Evolutionary conservation across 805 yeast genomes (phyloP).

Genomic region (Cyberlindnera euphorbiae): DNA sequence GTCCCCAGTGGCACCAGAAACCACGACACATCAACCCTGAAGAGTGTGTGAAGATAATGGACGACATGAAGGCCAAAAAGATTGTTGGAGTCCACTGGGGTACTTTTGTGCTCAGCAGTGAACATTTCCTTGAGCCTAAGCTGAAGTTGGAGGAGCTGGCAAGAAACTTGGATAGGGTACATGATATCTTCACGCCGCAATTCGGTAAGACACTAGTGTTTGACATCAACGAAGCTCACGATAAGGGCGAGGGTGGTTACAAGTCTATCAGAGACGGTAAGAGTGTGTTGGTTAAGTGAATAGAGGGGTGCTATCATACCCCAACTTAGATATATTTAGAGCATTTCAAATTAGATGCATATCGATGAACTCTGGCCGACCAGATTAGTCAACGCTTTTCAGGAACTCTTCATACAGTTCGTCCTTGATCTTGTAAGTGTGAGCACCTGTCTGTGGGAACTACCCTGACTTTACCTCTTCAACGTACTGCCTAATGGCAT

Average conservation of each 20-base stretch:
- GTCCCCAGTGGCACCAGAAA: slow-evolving; percentile 90
- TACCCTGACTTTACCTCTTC: slow-evolving; percentile 47
- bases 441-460: slow-evolving; percentile 60
- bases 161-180: slow-evolving; percentile 28
- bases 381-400: slow-evolving; percentile 22
- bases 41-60: slow-evolving; percentile 67
- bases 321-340: too few species aligned
- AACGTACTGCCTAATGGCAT: slow-evolving; percentile 50
- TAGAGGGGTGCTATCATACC: too few species aligned
- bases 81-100: slow-evolving; percentile 96
- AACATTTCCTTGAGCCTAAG: slow-evolving; percentile 83
- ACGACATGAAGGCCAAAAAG: slow-evolving; percentile 52
- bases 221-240: slow-evolving; percentile 15
- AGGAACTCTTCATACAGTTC: slow-evolving; percentile 49
- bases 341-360: too few species aligned
- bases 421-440: slow-evolving; percentile 66
- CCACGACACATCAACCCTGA: slow-evolving; percentile 84
- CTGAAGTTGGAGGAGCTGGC: slow-evolving; percentile 50
- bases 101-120: slow-evolving; percentile 84
- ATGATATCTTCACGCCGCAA: slow-evolving; percentile 57
- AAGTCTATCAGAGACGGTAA: slow-evolving; percentile 28
- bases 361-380: too few species aligned
- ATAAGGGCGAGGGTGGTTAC: slow-evolving; percentile 13
- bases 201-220: slow-evolving; percentile 69
- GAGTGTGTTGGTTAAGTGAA: slow-evolving; percentile 26